phyloP scores from a whole-genome alignment of 73 alveolate species.

The Urostyla sp. region DNA sequence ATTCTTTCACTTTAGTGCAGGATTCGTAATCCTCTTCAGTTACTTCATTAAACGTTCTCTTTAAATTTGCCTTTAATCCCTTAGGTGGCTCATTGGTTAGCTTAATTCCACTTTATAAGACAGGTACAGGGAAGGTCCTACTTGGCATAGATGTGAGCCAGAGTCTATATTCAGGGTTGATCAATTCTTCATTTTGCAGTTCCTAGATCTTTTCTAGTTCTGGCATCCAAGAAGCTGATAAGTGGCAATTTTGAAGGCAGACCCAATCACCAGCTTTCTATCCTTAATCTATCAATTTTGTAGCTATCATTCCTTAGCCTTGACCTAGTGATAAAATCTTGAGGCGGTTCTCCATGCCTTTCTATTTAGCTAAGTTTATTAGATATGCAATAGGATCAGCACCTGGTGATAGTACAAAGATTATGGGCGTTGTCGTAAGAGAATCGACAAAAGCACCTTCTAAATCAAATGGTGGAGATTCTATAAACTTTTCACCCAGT shows the following conservation, averaged over 20 bases:
- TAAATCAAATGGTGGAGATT: constrained; percentile 98
- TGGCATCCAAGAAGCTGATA: constrained; percentile 99
- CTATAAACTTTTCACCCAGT: constrained; percentile 92
- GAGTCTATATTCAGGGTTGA: constrained; percentile 95
- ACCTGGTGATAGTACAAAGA: constrained; percentile 99
- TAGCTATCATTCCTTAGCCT: constrained; percentile 99
- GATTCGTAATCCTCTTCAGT: constrained; percentile 88
- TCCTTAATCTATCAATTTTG: constrained; percentile 88
- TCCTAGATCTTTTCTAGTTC: constrained; percentile 99
- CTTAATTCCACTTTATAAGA: constrained; percentile 92
- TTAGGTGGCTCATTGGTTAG: constrained; percentile 99
- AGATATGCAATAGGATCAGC: constrained; percentile 99
- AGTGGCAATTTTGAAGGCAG: constrained; percentile 99
- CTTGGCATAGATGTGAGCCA: constrained; percentile 99
- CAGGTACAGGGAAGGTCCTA: constrained; percentile 99
- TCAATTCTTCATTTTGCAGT: constrained; percentile 93
- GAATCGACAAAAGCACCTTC: constrained; percentile 97
- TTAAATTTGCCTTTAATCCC: constrained; percentile 99
- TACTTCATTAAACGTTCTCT: constrained; percentile 95
- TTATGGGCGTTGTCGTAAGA: constrained; percentile 97
- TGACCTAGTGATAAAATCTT: constrained; percentile 98
- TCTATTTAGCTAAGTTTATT: constrained; percentile 94
- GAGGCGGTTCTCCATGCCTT: constrained; percentile 92
- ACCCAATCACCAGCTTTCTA: constrained; percentile 99
- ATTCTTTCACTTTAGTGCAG: constrained; percentile 91